Conservation (phyloP, 495 filamentous ascomycete genomes). For the Aspergillus incahuasiensis region DNA sequence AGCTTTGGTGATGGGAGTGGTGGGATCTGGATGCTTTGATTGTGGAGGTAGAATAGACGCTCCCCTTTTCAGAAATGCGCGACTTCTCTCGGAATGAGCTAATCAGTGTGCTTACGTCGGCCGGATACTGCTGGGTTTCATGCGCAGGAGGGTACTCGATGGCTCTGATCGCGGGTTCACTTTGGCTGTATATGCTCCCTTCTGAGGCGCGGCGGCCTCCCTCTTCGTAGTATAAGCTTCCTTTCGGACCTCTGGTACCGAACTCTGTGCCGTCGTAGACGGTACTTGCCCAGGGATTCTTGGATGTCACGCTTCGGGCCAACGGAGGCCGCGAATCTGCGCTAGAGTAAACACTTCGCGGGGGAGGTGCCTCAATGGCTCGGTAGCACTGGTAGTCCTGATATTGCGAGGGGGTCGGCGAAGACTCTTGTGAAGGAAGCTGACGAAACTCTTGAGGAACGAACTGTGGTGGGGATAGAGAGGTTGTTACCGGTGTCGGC, state of each 20-base stretch:
- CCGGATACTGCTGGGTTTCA: constrained; percentile 25
- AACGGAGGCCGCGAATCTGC: constrained; percentile 28
- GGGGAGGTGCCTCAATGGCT: constrained; percentile 42
- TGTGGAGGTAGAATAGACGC: constrained; percentile 37
- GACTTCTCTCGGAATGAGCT: constrained; percentile 39
- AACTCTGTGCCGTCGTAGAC: constrained; percentile 41
- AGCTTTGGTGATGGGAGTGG: constrained; percentile 14
- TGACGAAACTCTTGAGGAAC: constrained; percentile 26
- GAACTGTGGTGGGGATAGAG: constrained; percentile 8
- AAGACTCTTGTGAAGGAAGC: constrained; percentile 26
- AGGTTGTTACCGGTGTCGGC: constrained; percentile 16
- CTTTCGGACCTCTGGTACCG: constrained; percentile 16
- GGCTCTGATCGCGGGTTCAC: constrained; percentile 34
- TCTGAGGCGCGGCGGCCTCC: constrained; percentile 35
- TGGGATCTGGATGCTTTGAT: constrained; percentile 39
- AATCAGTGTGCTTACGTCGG: constrained; percentile 36
- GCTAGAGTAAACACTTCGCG: constrained; percentile 33
- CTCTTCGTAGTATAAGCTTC: constrained; percentile 31
- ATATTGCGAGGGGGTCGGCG: constrained; percentile 20
- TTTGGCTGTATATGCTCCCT: constrained; percentile 33
- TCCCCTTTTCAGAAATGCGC: constrained; percentile 30
- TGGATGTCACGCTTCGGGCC: constrained; percentile 32
- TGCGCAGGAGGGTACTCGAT: constrained; percentile 39
- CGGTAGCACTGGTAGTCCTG: constrained; percentile 26
- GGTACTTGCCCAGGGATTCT: constrained; percentile 40